These are phyloP conservation scores for Paraconiothyrium brasiliense DNA, from an alignment of 2,329 filamentous ascomycete species.

Conservation along the genomic window DNA sequence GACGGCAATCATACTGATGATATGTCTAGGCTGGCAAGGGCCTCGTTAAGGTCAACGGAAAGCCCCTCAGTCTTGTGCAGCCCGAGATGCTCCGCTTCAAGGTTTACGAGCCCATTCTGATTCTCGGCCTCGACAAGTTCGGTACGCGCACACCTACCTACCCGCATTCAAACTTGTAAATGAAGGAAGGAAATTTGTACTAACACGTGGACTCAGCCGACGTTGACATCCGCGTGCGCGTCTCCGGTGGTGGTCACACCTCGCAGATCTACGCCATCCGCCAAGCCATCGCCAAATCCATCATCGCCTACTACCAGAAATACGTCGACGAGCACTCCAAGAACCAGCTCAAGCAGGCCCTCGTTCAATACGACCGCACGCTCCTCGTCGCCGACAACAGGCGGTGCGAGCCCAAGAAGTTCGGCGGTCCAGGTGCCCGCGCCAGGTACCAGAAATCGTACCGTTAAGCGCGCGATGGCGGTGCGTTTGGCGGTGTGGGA, in stretches of 20 bases:
- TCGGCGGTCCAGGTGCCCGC: constrained; percentile 91
- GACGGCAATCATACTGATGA: constrained; percentile 39
- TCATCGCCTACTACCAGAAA: constrained; percentile 99
- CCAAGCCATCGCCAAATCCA: constrained; percentile 97
- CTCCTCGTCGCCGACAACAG: constrained; percentile 99
- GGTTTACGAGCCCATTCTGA: constrained; percentile 99
- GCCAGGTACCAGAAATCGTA: constrained; percentile 99
- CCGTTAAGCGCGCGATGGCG: constrained; percentile 74
- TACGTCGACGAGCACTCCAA: constrained; percentile 99
- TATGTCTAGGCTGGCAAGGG: constrained; percentile 74
- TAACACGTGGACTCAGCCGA: constrained; percentile 60
- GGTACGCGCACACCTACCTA: constrained; percentile 59
- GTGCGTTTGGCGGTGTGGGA: constrained; percentile 17
- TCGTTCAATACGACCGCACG: constrained; percentile 95
- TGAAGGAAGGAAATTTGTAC: constrained; percentile 21
- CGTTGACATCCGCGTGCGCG: constrained; percentile 97
- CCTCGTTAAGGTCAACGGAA: constrained; percentile 98
- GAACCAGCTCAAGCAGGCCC: constrained; percentile 97
- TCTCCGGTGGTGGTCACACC: constrained; percentile 96
- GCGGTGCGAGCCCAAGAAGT: constrained; percentile 99
- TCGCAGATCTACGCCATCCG: constrained; percentile 98
- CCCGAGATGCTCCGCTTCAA: constrained; percentile 98
- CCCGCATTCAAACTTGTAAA: neutral
- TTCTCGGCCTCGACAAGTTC: constrained; percentile 98
- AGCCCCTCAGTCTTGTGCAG: constrained; percentile 91